Percentiles rank a stretch among this genome's conserved stretches.
phyloP scores from a whole-genome alignment of 1,284 basidiomycete genomes.

The Amylostereum chailletii region DNA sequence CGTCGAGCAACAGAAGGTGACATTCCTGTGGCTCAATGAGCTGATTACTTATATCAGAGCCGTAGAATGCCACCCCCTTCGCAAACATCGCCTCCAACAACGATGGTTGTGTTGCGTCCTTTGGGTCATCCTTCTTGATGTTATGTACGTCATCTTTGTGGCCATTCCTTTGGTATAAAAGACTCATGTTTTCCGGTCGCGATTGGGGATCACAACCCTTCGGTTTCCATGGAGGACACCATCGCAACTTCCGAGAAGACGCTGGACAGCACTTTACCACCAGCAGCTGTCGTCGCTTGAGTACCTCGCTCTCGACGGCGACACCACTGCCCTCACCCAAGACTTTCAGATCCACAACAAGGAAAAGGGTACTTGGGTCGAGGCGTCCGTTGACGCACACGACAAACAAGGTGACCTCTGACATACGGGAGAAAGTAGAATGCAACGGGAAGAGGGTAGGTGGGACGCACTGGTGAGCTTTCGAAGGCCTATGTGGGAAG shows the following conservation, averaged over 20 bases:
- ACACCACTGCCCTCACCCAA: slow-evolving; percentile 40
- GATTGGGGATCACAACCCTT: slow-evolving; percentile 28
- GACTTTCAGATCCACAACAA: slow-evolving; percentile 51
- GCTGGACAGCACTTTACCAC: slow-evolving; percentile 34
- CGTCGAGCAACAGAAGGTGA: slow-evolving; percentile 28
- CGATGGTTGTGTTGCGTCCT: slow-evolving; percentile 31
- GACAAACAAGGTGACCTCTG: slow-evolving; percentile 42
- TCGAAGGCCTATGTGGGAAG: no score
- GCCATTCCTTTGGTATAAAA: no score
- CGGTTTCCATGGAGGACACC: slow-evolving; percentile 26
- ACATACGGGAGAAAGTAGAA: no score
- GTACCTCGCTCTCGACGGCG: slow-evolving; percentile 36
- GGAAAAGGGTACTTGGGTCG: slow-evolving; percentile 45
- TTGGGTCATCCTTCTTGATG: slow-evolving; percentile 44
- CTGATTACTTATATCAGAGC: no score
- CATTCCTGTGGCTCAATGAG: no score
- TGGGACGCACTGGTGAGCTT: no score
- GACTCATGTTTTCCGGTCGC: slow-evolving; percentile 15
- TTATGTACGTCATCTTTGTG: no score
- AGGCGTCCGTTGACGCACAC: slow-evolving; percentile 56
- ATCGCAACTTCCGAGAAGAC: slow-evolving; percentile 30
- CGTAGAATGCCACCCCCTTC: slow-evolving; percentile 29
- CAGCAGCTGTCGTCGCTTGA: slow-evolving; percentile 34
- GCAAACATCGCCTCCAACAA: slow-evolving; percentile 35
- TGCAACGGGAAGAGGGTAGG: no score